Base-by-base conservation (phyloP, 1,284 basidiomycete species). In the Puccinia triticina region DNA sequence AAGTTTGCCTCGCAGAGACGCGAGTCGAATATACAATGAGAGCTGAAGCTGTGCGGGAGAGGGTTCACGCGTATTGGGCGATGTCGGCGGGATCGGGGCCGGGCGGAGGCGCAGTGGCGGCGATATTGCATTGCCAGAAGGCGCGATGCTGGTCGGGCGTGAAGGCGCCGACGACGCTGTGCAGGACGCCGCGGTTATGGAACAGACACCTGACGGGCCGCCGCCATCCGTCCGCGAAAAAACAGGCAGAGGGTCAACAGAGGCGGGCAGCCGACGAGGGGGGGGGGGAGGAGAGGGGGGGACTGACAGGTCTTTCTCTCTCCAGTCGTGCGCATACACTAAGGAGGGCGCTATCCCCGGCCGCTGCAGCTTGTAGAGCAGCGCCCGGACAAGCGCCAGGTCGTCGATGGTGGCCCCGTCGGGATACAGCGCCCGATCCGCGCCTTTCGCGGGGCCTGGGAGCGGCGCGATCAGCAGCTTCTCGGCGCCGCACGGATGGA, bases 111-210 rank as follows among this genome's bases (percentile, higher is more conserved):
- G 90, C 90, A 78, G 91, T 92, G 8, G 92, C 92, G 18, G 93
- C 93, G 53, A 94, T 89, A 87, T 94, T 93, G 88, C 93, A 94
- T 88, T 88, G 87, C 84, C 85, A 85, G 89, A 93, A 93, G 64
- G 91, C 91, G 32, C 93, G 89, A 18, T 94, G 90, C 87, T 93
- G 90, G 77, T 93, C 91, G 1, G 87, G 86, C 32, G 88, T 88
- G 87, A 94, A 93, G 2, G 92, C 91, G 26, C 93, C 93, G 16
- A 93, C 92, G 64, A 94, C 93, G 3, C 90, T 90, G 86, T 94
- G 93, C 73, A 94, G 87, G 1, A 94, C 88, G 18, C 93, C 93
- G 18, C 92, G 90, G 86, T 89, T 88, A 88, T 85, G 87, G 84
- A 88, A 88, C 43, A 93, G 85, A 14, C 53, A 71, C 57, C 77